Base-by-base conservation (phyloP, 139 green algal species). In the Chlorella sp. region DNA sequence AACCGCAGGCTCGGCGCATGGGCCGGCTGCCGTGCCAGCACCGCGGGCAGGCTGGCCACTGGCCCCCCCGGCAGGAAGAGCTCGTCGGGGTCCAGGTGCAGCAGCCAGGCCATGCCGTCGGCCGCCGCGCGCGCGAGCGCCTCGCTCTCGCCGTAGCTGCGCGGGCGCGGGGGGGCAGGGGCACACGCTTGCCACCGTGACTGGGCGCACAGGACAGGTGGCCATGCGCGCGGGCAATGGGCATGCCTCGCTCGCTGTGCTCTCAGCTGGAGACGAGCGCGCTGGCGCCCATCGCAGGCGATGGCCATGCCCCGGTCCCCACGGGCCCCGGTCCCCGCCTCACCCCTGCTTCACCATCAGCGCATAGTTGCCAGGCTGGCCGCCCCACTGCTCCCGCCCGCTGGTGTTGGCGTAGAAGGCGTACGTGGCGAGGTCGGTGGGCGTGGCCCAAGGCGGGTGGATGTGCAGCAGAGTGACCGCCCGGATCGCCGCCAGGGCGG, bases 41-140 rank as follows among this genome's bases (percentile, higher is more conserved):
- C 79, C 19, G 43, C 66, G 5, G 63, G n/a, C 29, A 86, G 38
- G 62, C 67, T 79, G 41, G 40, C 23, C 38, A 9, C 38, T 9
- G 21, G 35, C 21, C 43, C 43, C n/a, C 67, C 74, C 0, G 82
- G 74, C 12, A 85, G 59, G 23, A 91, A 69, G 27, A 91, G 74
- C 70, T 91, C 86, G 45, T 91, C 86, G 3, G 86, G 82, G 67
- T 91, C 86, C 8, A 88, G 63, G 70, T 90, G 86, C 35, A 91
- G 74, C 42, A 91, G 68, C 86, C 86, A 91, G 43, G 81, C 63
- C 58, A 79, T 46, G 36, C 72, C 53, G 21, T 77, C 81, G 17
- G 15, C 8, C 11, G 50, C 48, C 1, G 86, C 85, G 40, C 68
- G 71, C 38, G 36, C 27, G 56, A 88, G 71, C 25, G 76, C 83